Evolutionary conservation across 495 filamentous ascomycete species (phyloP).

Genomic region (Lepidopterella palustris): DNA sequence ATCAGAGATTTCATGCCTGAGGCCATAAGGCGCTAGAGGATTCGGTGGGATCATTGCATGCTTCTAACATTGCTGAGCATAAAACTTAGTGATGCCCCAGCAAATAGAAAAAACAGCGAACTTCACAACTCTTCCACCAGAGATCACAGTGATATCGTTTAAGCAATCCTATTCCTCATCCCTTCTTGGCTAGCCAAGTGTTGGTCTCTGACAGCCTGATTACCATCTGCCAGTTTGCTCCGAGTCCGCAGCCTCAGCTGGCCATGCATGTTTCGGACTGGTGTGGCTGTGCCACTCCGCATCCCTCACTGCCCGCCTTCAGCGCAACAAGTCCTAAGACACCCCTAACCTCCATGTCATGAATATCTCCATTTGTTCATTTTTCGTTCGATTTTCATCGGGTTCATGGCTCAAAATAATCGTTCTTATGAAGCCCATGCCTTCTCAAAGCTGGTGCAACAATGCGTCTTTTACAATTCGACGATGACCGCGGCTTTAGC

Average conservation of each 20-base stretch:
- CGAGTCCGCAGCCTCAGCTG: neutral
- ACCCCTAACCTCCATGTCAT: neutral
- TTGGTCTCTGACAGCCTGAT: no score
- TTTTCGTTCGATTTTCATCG: neutral
- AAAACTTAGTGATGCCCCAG: no score
- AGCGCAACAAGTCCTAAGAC: neutral
- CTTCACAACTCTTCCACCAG: no score
- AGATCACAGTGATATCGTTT: no score
- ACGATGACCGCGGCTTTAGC: constrained; percentile 2
- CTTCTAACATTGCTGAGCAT: no score
- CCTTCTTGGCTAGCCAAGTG: no score
- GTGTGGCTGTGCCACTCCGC: neutral
- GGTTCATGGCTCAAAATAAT: neutral
- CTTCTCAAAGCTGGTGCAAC: constrained; percentile 1
- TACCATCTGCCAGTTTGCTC: neutral
- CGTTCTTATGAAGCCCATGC: neutral
- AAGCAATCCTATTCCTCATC: no score
- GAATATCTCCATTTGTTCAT: neutral
- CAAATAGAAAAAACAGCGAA: no score
- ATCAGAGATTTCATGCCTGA: no score
- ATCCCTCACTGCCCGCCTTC: neutral
- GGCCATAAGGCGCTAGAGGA: no score
- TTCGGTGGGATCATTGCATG: no score
- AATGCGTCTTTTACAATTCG: constrained; percentile 5
- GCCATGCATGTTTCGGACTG: neutral